Evolutionary conservation across 2,329 filamentous ascomycete species (phyloP).

Genomic region (Microdochium nivale): DNA sequence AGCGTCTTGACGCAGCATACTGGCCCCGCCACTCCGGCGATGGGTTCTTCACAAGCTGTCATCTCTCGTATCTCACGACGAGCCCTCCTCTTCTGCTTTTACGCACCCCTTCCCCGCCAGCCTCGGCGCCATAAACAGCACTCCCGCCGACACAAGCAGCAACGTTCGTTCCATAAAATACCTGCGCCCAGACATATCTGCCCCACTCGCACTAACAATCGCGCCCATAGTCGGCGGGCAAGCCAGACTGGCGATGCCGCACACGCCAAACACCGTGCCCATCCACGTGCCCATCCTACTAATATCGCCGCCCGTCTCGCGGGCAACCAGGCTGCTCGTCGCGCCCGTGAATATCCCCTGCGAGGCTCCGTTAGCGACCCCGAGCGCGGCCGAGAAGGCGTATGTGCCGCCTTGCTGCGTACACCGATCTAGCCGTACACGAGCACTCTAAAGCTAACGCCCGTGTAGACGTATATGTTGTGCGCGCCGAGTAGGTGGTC

Average conservation of each 20-base stretch:
- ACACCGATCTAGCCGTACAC: slow-evolving; percentile 49
- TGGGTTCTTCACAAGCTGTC: too few relatives aligned
- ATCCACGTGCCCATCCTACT: slow-evolving; percentile 15
- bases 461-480: slow-evolving; percentile 38
- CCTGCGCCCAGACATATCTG: slow-evolving; percentile 10
- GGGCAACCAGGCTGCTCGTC: slow-evolving; percentile 8
- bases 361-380: slow-evolving; percentile 13
- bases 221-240: slow-evolving; percentile 14
- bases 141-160: background rate
- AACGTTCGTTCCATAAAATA: background rate
- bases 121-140: background rate
- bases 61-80: background rate
- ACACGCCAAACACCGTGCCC: slow-evolving; percentile 12
- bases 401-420: slow-evolving; percentile 8
- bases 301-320: slow-evolving; percentile 1
- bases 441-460: slow-evolving; percentile 35
- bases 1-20: too few relatives aligned
- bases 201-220: slow-evolving; percentile 13
- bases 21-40: too few relatives aligned
- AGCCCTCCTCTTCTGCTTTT: background rate
- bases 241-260: slow-evolving; percentile 13
- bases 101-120: background rate
- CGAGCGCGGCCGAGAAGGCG: slow-evolving; percentile 11
- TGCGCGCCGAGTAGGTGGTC: slow-evolving; percentile 45
- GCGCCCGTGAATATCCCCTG: slow-evolving; percentile 14